A percentile compares a stretch with the other conserved stretches of the same genome.
Conservation (phyloP, 2,329 filamentous ascomycete genomes). For the Paraphaeosphaeria minitans region DNA sequence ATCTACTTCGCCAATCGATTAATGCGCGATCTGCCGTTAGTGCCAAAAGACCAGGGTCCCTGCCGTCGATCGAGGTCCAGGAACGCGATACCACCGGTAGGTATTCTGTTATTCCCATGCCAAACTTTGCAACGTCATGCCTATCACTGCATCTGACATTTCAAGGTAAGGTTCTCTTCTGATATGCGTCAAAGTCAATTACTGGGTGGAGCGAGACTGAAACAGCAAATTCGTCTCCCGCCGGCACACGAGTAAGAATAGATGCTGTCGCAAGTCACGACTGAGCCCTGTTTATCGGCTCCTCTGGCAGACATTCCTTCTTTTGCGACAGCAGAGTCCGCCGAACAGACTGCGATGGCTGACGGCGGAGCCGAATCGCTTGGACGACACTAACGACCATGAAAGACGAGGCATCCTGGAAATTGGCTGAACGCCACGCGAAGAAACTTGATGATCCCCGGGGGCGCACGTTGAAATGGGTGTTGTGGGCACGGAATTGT, state of each 20-base stretch:
- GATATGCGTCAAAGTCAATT: not conserved
- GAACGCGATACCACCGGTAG: not conserved
- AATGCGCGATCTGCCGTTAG: not conserved
- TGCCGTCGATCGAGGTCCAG: not conserved
- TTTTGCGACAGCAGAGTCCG: not conserved
- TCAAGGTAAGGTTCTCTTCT: not conserved
- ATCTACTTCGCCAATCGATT: constrained; percentile 7
- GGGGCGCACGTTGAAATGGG: not conserved
- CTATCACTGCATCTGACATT: not conserved
- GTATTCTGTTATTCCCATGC: not conserved
- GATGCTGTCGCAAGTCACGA: not conserved
- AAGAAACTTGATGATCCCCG: not conserved
- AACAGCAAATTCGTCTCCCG: not conserved
- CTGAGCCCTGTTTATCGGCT: not conserved
- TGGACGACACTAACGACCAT: not conserved
- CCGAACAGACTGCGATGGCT: not conserved
- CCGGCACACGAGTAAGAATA: not conserved
- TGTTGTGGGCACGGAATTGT: not conserved
- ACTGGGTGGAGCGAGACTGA: not conserved
- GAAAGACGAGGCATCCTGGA: not conserved
- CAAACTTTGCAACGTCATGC: not conserved
- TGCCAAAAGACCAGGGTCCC: not conserved
- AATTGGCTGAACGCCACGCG: not conserved
- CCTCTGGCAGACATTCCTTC: not conserved
- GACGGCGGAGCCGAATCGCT: not conserved